Evolutionary conservation across 805 yeast genomes (phyloP), one percentile per base, ranked within the genome.

Genomic region (Vanderwaltozyma yarrowii): DNA sequence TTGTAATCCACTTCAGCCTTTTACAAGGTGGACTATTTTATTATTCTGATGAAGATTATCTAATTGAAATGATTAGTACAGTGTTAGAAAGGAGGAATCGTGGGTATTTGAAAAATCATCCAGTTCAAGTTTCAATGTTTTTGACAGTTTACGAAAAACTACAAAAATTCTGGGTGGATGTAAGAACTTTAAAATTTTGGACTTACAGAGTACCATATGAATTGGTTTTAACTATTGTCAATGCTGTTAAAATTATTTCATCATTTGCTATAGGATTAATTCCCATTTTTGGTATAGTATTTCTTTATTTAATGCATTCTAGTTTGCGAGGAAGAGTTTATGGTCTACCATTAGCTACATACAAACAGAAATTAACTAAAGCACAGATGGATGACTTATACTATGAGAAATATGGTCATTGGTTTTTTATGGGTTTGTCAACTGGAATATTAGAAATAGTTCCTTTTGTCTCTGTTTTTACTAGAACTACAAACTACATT

Each of bases 1-100:
- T 36, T 21, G 35, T 39, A 30, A 40, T 45, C 17, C 18, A 21
- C 10, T 37, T 32, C 15, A 7, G 6, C 3, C 27, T 35, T 3
- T 16, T 36, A 15, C 24, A 36, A 17, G 24, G 21, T 30, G 35
- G 39, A 5, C 18, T 31, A 12, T 29, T 33, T 9, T 26, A 30
- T 4, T 30, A 30, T 25, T 9, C 25, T 14, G 27, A 20, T 14
- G 31, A 30, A 11, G 26, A 14, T 16, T 36, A 24, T 11, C 20
- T 36, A 19, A 24, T 26, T 5, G 35, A 30, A 31, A 36, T 36
- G 2, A 25, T 36, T 9, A 27, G 24, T 30, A 10, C 31, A 12
- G 31, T 35, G 5, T 20, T 36, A 13, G 26, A 23, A 5, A 24
- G 27, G 20, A 36, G 35, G 26, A 31, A 36, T 19, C n/a, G 35